Evolutionary conservation across 2,329 filamentous ascomycete genomes (phyloP).

Genomic region (Cytospora mali): DNA sequence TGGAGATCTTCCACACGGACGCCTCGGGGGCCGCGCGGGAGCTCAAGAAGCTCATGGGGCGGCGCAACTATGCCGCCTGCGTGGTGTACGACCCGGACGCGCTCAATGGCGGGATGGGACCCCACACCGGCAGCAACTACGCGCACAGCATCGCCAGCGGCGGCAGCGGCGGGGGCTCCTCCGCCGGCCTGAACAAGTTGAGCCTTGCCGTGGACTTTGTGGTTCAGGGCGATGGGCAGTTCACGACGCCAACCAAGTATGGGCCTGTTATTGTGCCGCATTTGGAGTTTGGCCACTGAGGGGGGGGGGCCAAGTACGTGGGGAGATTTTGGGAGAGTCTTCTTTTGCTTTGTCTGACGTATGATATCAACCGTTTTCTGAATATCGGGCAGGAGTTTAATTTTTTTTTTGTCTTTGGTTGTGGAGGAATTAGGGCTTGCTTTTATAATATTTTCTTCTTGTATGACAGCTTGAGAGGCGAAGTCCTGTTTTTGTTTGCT

Average conservation of each 20-base stretch:
- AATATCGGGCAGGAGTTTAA: constrained; percentile 1
- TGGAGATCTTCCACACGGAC: constrained; percentile 98
- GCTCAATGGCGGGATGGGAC: constrained; percentile 46
- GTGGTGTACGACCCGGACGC: constrained; percentile 93
- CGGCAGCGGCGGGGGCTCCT: constrained; percentile 31
- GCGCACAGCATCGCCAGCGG: constrained; percentile 34
- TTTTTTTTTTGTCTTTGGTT: no score
- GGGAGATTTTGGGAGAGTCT: not conserved
- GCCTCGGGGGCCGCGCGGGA: constrained; percentile 82
- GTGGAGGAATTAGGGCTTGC: no score
- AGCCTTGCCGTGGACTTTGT: constrained; percentile 95
- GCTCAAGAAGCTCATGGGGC: constrained; percentile 88
- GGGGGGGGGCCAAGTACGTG: no score
- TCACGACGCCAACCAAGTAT: constrained; percentile 86
- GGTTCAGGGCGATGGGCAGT: constrained; percentile 87
- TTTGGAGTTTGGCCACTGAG: constrained; percentile 70
- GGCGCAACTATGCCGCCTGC: constrained; percentile 89
- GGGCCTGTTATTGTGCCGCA: constrained; percentile 94
- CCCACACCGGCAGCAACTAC: constrained; percentile 35
- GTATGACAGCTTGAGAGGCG: constrained; percentile 9
- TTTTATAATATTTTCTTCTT: constrained; percentile 19
- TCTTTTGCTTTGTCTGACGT: not conserved
- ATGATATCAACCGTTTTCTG: not conserved
- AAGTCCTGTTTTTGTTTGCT: not conserved
- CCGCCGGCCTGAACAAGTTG: constrained; percentile 62